These are phyloP conservation scores for Suhomyces canberraensis DNA, from an alignment of 805 yeast genomes.

Conservation along the genomic window DNA sequence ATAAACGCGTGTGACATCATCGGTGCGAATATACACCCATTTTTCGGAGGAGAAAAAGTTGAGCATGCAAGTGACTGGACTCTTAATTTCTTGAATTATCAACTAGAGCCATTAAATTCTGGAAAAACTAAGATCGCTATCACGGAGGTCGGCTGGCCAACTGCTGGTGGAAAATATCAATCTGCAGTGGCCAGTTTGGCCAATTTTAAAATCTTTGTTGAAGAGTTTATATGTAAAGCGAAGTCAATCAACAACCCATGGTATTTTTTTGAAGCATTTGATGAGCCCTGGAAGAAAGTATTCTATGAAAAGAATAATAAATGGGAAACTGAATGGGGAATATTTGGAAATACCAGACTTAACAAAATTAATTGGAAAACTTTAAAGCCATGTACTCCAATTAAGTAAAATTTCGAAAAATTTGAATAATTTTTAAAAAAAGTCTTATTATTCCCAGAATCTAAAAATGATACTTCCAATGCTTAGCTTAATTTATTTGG, in stretches of 20 bases:
- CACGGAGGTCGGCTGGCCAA: slow-evolving; percentile 75
- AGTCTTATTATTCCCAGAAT: background rate
- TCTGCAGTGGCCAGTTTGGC: slow-evolving; percentile 45
- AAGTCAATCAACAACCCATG: slow-evolving; percentile 40
- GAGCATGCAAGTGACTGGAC: slow-evolving; percentile 52
- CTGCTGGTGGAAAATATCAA: slow-evolving; percentile 49
- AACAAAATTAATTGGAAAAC: slow-evolving; percentile 33
- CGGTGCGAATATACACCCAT: slow-evolving; percentile 68
- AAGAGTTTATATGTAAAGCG: slow-evolving; percentile 50
- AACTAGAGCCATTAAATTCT: slow-evolving; percentile 37
- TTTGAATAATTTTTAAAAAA: background rate
- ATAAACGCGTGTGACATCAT: slow-evolving; percentile 48
- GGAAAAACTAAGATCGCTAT: slow-evolving; percentile 37
- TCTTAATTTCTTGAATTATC: slow-evolving; percentile 42
- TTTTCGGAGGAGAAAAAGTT: slow-evolving; percentile 56
- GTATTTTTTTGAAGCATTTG: slow-evolving; percentile 68
- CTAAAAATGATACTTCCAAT: too few relatives aligned
- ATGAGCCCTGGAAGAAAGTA: slow-evolving; percentile 65
- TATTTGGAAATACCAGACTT: slow-evolving; percentile 48
- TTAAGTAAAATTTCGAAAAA: background rate
- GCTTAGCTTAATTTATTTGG: background rate
- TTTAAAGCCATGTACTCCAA: background rate
- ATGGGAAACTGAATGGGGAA: slow-evolving; percentile 76
- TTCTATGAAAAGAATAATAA: slow-evolving; percentile 45
- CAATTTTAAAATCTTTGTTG: slow-evolving; percentile 47